Evolutionary conservation across 2,329 filamentous ascomycete genomes (phyloP).

Genomic region (Juglanconis sp.): DNA sequence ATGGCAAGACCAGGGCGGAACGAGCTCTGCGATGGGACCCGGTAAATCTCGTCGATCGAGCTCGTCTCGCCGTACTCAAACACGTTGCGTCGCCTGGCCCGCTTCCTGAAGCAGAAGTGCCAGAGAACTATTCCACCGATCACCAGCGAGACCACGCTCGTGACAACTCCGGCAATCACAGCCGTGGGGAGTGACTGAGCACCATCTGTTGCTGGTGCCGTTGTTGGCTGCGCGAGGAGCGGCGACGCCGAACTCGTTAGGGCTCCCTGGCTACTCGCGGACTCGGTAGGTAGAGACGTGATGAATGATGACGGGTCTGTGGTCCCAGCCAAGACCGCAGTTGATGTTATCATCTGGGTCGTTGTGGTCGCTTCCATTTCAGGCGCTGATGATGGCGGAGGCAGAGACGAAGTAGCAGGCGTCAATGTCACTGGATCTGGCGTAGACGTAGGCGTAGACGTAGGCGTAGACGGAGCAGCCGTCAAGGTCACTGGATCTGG

Average conservation of each 20-base stretch:
- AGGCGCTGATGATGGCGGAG: background rate
- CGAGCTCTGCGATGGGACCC: background rate
- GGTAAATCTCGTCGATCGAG: background rate
- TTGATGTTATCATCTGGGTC: background rate
- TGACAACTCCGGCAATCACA: background rate
- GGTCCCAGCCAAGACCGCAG: background rate
- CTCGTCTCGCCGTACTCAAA: background rate
- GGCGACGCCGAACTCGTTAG: background rate
- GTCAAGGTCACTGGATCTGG: background rate
- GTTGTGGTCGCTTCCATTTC: background rate
- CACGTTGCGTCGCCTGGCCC: background rate
- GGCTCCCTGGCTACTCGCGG: background rate
- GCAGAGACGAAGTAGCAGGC: background rate
- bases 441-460: background rate
- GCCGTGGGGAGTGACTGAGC: background rate
- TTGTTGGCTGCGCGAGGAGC: background rate
- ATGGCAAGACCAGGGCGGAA: background rate
- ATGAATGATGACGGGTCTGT: background rate
- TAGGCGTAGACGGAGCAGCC: background rate
- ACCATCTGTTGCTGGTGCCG: background rate
- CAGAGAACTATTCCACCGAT: background rate
- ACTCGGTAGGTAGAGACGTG: background rate
- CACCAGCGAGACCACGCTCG: background rate
- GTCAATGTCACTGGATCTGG: background rate
- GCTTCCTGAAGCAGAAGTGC: background rate